These are phyloP conservation scores for Raffaelea deltoideospora DNA, from an alignment of 2,329 filamentous ascomycete species.

Conservation along the genomic window DNA sequence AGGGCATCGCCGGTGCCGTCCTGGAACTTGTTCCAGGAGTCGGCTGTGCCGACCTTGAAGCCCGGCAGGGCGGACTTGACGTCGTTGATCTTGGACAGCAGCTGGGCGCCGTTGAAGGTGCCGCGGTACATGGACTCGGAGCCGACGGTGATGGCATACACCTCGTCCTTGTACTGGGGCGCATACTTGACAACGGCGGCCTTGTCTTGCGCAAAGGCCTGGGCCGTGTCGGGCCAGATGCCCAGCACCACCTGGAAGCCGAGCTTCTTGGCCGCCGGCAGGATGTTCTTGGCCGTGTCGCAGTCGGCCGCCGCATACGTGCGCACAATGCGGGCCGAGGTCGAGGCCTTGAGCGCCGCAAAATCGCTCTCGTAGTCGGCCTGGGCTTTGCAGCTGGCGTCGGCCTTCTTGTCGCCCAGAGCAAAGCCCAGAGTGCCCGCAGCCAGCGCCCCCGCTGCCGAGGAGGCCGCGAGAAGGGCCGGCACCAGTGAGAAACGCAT, in stretches of 20 bases:
- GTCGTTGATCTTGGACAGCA: conserved; percentile 4
- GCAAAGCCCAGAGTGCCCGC: conserved; percentile 4
- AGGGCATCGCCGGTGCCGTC: conserved; percentile 5
- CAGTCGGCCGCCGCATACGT: conserved; percentile 6
- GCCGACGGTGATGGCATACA: conserved; percentile 7
- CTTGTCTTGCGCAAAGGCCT: conserved; percentile 5
- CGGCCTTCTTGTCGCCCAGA: conserved; percentile 5
- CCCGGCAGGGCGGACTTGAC: conserved; percentile 2
- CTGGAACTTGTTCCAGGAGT: conserved; percentile 7
- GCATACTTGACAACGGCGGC: conserved; percentile 1
- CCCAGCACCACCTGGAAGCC: conserved; percentile 5
- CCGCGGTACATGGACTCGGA: conserved; percentile 7
- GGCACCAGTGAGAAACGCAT: conserved; percentile 4
- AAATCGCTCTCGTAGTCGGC: conserved; percentile 5
- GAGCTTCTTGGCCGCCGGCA: conserved; percentile 3
- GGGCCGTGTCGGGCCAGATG: conserved; percentile 5
- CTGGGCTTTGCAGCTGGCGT: conserved; percentile 5
- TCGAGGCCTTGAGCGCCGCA: not conserved
- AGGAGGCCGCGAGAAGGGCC: conserved; percentile 1
- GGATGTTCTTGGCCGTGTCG: conserved; percentile 4
- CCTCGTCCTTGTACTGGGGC: conserved; percentile 6
- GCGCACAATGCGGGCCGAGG: conserved; percentile 2
- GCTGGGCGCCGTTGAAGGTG: conserved; percentile 3
- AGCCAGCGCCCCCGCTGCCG: not conserved
- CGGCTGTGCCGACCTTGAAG: conserved; percentile 6